Conservation (phyloP, 768 basidiomycete species). For the Naganishia randhawae region DNA sequence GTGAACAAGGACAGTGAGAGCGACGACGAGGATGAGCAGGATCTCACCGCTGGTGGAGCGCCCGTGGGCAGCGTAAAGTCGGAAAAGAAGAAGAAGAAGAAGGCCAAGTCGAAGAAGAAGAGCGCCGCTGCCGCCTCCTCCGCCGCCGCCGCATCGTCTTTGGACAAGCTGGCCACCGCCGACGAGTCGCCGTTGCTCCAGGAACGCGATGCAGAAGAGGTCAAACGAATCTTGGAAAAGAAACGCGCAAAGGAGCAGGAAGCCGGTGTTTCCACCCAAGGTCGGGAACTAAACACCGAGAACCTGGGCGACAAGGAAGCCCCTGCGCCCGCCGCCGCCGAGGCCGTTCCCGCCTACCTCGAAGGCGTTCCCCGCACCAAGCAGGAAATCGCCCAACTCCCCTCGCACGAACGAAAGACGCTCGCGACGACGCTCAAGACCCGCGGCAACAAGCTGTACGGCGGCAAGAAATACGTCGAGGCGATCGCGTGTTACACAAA, state of each 20-base stretch:
- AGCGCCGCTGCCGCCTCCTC: slow-evolving; percentile 6
- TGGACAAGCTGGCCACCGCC: slow-evolving; percentile 23
- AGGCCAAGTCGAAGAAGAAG: slow-evolving; percentile 50
- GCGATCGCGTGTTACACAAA: slow-evolving; percentile 54
- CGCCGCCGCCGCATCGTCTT: slow-evolving; percentile 21
- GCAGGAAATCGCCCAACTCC: slow-evolving; percentile 19
- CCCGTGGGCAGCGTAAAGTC: slow-evolving; percentile 31
- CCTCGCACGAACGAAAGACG: slow-evolving; percentile 46
- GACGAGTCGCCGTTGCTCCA: slow-evolving; percentile 73
- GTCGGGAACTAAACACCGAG: not conserved
- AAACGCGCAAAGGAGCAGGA: slow-evolving; percentile 21
- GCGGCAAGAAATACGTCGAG: slow-evolving; percentile 51
- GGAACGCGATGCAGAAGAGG: slow-evolving; percentile 59
- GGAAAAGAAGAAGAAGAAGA: slow-evolving; percentile 58
- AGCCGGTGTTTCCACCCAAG: slow-evolving; percentile 12
- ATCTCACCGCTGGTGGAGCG: slow-evolving; percentile 51
- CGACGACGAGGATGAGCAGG: slow-evolving; percentile 22
- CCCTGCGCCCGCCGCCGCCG: not conserved
- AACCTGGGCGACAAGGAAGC: slow-evolving; percentile 12
- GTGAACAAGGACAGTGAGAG: slow-evolving; percentile 20
- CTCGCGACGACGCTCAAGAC: slow-evolving; percentile 58
- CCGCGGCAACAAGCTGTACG: slow-evolving; percentile 54
- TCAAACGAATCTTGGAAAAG: slow-evolving; percentile 21
- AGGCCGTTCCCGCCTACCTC: slow-evolving; percentile 13
- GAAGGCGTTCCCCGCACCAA: slow-evolving; percentile 29